Evolutionary conservation across 2,329 filamentous ascomycete genomes (phyloP), one percentile per base, ranked within the genome.

Genomic region (Fusarium sp.): DNA sequence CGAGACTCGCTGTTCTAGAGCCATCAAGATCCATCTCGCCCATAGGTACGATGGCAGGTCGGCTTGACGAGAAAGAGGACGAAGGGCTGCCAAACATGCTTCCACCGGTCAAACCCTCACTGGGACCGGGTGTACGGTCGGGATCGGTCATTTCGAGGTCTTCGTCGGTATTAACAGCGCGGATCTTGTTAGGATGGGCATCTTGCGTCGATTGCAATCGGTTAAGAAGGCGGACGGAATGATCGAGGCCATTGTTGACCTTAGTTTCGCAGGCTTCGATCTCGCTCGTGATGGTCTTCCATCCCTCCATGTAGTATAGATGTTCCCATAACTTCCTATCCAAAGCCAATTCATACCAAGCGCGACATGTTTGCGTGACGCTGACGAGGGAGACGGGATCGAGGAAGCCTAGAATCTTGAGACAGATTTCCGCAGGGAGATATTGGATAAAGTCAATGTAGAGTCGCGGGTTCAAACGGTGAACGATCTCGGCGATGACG

Each of bases 391-490:
- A 96, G 28, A 89, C 79, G 1, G 94, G 91, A 57, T 94, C 92
- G 51, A 99, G 89, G 76, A 94, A 96, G 18, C 91, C 90, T 44
- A 99, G 90, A 45, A 98, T 91, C 75, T 97, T 91, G 45, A 96
- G 90, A 65, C 93, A 97, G 74, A 99, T 92, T 79, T 99, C 96
- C 26, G 93, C 89, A 0, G 96, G 96, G 1, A 99, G 88, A 74
- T 93, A 90, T 69, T 89, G 84, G 43, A 97, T 89, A 57, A 97
- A 97, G 80, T 99, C 93, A 81, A 98, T 95, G 79, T 98, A 94
- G 4, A 98, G 89, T 54, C 94, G 87, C 6, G 94, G 93, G 67
- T 90, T 92, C 19, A 97, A 83, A 68, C 91, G 88, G 57, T 94
- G 88, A 48, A 97, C 93, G 55, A 98, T 92, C 45, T 91, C 86